These are phyloP conservation scores for Vitis cinerea DNA, from an alignment of 164 flowering plant species.

Conservation along the genomic window DNA sequence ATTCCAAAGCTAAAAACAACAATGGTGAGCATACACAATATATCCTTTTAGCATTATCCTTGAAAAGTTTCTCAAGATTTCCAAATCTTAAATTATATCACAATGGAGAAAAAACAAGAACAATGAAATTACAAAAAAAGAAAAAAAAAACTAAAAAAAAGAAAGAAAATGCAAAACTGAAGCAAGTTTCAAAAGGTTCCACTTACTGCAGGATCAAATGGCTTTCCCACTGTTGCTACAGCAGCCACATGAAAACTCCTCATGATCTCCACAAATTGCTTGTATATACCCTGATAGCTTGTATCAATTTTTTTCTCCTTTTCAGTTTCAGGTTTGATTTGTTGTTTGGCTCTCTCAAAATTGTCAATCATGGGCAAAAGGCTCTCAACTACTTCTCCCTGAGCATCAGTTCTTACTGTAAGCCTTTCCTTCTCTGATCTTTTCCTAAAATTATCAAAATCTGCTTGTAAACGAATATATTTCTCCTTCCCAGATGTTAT, in stretches of 20 bases:
- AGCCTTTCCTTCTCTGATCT: conserved; percentile 72
- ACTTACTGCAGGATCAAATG: conserved; percentile 92
- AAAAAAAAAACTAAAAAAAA: not conserved
- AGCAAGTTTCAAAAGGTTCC: conserved; percentile 1
- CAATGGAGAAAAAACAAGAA: not conserved
- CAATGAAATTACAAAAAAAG: not conserved
- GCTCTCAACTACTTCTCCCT: conserved; percentile 75
- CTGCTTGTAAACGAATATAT: conserved; percentile 74
- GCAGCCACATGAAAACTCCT: conserved; percentile 70
- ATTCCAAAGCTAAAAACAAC: too few relatives aligned
- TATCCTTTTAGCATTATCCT: too few relatives aligned
- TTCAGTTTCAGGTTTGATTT: conserved; percentile 72
- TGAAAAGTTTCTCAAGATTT: too few relatives aligned
- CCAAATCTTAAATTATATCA: too few relatives aligned
- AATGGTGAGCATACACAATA: too few relatives aligned
- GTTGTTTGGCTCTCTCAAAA: conserved; percentile 88
- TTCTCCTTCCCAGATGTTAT: conserved; percentile 69
- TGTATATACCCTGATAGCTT: conserved; percentile 95
- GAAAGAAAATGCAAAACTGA: not conserved
- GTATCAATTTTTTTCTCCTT: conserved; percentile 77
- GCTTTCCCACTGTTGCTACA: conserved; percentile 83
- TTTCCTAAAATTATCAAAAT: conserved; percentile 91
- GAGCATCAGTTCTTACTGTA: conserved; percentile 54
- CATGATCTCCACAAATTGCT: conserved; percentile 91
- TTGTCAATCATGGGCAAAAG: conserved; percentile 86